phyloP scores from a whole-genome alignment of 768 basidiomycete genomes.

The Boletus vermiculosoides region DNA sequence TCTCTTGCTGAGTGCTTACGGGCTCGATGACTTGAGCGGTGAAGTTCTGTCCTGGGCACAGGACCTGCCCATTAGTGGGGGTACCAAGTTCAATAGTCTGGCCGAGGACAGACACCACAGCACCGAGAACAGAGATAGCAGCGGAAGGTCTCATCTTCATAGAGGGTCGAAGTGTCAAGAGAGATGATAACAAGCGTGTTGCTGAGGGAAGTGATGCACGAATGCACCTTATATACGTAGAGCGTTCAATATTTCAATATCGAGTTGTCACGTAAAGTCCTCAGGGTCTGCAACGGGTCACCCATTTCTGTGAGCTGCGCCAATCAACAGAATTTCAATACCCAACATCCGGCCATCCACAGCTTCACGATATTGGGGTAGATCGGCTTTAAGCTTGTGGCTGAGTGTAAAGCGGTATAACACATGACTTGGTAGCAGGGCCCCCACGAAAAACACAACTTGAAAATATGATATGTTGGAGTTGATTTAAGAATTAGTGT shows the following conservation, averaged over 20 bases:
- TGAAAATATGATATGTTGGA: not conserved
- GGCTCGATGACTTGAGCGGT: slow-evolving; percentile 21
- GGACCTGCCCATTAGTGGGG: slow-evolving; percentile 20
- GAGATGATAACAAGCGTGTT: not conserved
- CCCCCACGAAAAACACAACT: not conserved
- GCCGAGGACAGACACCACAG: slow-evolving; percentile 13
- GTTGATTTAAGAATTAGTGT: not conserved
- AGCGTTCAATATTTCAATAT: not conserved
- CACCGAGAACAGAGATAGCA: slow-evolving; percentile 5
- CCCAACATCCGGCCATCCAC: not conserved
- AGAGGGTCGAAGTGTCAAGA: not conserved
- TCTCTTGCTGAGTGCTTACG: slow-evolving; percentile 9
- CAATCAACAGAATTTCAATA: no score
- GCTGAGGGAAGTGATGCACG: not conserved
- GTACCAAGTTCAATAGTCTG: slow-evolving; percentile 30
- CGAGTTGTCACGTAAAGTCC: not conserved
- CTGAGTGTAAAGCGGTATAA: not conserved
- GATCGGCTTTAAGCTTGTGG: not conserved
- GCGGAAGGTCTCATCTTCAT: slow-evolving; percentile 19
- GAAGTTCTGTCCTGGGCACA: slow-evolving; percentile 19
- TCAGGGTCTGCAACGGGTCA: no score
- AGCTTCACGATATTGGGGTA: not conserved
- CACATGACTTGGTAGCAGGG: not conserved
- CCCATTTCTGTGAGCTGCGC: no score
- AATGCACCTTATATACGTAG: slow-evolving; percentile 3